Conservation (phyloP, 2,329 filamentous ascomycete species). For the Penicillium sp. region DNA sequence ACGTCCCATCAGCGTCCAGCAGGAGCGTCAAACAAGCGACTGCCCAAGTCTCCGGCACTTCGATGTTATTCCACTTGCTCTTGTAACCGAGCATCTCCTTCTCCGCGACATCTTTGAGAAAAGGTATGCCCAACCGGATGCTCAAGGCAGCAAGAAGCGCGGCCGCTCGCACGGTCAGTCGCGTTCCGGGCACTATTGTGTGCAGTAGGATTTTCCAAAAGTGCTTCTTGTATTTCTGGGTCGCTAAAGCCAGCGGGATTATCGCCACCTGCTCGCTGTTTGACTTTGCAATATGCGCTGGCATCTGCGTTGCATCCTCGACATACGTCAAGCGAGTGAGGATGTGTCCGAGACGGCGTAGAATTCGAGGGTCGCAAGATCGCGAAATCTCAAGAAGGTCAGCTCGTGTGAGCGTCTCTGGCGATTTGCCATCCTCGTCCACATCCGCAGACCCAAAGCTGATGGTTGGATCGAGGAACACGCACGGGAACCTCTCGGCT, state of each 20-base stretch:
- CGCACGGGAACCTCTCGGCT: constrained; percentile 51
- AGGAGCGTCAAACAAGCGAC: constrained; percentile 52
- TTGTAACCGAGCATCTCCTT: constrained; percentile 49
- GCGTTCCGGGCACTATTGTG: constrained; percentile 55
- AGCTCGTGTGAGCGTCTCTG: constrained; percentile 22
- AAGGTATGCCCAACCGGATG: constrained; percentile 54
- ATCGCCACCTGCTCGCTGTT: constrained; percentile 40
- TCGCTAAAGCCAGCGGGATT: constrained; percentile 52
- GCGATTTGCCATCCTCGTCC: constrained; percentile 7
- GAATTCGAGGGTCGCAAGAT: constrained; percentile 55
- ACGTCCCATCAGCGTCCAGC: constrained; percentile 52
- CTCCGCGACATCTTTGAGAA: constrained; percentile 48
- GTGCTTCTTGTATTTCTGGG: constrained; percentile 37
- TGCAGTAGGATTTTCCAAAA: constrained; percentile 59
- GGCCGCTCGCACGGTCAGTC: constrained; percentile 50
- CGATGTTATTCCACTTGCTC: constrained; percentile 54
- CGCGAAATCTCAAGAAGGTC: constrained; percentile 59
- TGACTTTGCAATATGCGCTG: constrained; percentile 45
- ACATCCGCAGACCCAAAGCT: constrained; percentile 32
- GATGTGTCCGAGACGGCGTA: constrained; percentile 54
- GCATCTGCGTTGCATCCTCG: constrained; percentile 46
- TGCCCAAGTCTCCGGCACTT: constrained; percentile 58
- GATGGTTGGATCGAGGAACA: constrained; percentile 57
- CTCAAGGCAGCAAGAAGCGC: constrained; percentile 55
- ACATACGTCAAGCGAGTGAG: constrained; percentile 55